Conservation (phyloP, 1,284 basidiomycete species). For the Trichosporon inkin region DNA sequence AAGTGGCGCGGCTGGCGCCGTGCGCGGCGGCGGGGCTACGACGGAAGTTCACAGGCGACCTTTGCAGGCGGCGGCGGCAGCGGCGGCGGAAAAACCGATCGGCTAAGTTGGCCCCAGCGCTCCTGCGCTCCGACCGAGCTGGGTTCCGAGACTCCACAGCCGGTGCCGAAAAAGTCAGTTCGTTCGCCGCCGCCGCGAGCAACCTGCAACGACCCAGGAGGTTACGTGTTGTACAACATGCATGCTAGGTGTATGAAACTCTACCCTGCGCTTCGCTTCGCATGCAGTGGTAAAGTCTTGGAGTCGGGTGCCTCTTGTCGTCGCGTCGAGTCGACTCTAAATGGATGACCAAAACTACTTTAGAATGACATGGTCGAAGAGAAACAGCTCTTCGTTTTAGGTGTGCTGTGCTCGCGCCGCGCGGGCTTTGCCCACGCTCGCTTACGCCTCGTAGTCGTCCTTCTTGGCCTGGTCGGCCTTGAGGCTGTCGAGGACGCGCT, state of each 20-base stretch:
- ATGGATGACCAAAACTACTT: neutral
- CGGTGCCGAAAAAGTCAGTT: neutral
- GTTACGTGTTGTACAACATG: constrained; percentile 25
- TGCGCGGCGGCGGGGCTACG: no score
- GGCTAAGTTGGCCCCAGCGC: neutral
- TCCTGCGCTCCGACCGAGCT: no score
- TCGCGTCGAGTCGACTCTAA: constrained; percentile 1
- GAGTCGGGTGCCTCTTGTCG: constrained; percentile 9
- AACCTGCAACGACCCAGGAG: no score
- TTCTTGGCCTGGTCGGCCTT: constrained; percentile 52
- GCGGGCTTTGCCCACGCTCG: neutral
- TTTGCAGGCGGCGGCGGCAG: neutral
- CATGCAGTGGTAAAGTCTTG: constrained; percentile 8
- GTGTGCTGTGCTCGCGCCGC: neutral
- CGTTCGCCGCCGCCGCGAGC: neutral
- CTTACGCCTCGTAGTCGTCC: constrained; percentile 26
- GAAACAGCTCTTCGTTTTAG: neutral
- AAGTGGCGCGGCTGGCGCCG: no score
- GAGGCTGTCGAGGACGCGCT: constrained; percentile 66
- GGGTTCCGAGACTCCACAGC: neutral
- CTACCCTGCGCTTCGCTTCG: constrained; percentile 3
- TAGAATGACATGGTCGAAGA: neutral
- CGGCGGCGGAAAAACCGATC: constrained; percentile 7
- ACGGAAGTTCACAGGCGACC: no score
- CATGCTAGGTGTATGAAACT: constrained; percentile 21